Evolutionary conservation across 345 rosid species (phyloP).

Genomic region (Clausena lansium): DNA sequence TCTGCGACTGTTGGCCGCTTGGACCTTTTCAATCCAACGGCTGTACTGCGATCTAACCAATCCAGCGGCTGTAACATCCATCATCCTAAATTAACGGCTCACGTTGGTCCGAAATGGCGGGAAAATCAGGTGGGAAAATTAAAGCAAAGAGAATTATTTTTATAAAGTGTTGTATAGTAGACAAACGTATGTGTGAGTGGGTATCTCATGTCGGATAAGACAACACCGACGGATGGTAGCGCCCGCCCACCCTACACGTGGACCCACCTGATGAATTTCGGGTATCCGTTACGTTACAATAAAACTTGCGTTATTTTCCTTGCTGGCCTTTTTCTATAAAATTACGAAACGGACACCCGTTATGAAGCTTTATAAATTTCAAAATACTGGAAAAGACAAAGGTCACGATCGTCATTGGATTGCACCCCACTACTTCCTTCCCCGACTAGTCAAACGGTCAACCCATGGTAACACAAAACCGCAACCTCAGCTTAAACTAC

Average conservation of each 20-base stretch:
- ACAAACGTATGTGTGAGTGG: not conserved
- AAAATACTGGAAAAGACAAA: not conserved
- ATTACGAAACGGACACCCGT: not conserved
- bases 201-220: slow-evolving; percentile 27
- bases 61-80: not conserved
- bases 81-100: slow-evolving; percentile 18
- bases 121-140: slow-evolving; percentile 37
- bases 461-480: slow-evolving; percentile 24
- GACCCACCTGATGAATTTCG: slow-evolving; percentile 24
- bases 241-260: slow-evolving; percentile 12
- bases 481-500: not conserved
- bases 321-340: not conserved
- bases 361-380: not conserved
- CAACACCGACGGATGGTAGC: slow-evolving; percentile 46
- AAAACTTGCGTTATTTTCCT: slow-evolving; percentile 5
- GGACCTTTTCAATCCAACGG: slow-evolving; percentile 16
- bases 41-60: not conserved
- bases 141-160: not conserved
- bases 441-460: slow-evolving; percentile 60
- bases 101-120: slow-evolving; percentile 34
- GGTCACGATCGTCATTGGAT: slow-evolving; percentile 21
- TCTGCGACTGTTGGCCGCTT: not conserved
- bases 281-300: slow-evolving; percentile 27
- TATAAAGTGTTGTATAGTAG: not conserved
- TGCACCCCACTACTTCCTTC: not conserved